Conservation (phyloP, 768 basidiomycete genomes). For the Punctularia strigosozonata region DNA sequence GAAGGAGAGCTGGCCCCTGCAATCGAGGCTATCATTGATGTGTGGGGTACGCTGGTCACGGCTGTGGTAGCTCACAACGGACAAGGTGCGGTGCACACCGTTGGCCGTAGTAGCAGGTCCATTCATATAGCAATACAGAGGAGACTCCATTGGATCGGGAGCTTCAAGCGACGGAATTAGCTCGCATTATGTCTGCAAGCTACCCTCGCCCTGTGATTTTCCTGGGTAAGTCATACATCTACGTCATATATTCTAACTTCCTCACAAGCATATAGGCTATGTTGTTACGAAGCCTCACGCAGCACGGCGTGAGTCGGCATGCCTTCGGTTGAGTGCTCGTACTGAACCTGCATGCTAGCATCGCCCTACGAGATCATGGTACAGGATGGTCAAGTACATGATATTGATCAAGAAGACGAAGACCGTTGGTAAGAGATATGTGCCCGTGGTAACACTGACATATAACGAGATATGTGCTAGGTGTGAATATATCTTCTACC, state of each 20-base stretch:
- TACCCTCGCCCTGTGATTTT: constrained; percentile 69
- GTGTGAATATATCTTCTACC: constrained; percentile 89
- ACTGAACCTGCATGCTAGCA: constrained; percentile 26
- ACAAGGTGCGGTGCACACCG: constrained; percentile 43
- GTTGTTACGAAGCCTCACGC: constrained; percentile 64
- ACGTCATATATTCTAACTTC: too few species aligned
- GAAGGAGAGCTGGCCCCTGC: constrained; percentile 80
- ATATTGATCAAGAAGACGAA: constrained; percentile 62
- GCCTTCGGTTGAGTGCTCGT: not conserved
- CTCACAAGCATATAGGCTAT: too few species aligned
- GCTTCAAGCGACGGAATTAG: constrained; percentile 72
- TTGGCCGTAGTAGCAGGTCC: not conserved
- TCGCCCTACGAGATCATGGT: constrained; percentile 68
- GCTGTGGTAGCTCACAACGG: constrained; percentile 90
- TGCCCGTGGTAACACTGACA: not conserved
- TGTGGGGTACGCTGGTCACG: constrained; percentile 66
- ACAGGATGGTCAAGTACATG: constrained; percentile 67
- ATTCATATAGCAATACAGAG: constrained; percentile 32
- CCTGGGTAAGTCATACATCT: too few species aligned
- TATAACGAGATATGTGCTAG: constrained; percentile 20
- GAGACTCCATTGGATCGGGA: constrained; percentile 84
- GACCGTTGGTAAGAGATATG: constrained; percentile 49
- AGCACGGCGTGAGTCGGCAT: constrained; percentile 37
- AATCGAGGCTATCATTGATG: constrained; percentile 74
- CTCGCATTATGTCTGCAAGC: constrained; percentile 59